Base-by-base conservation (phyloP, 1,284 basidiomycete species). In the Cryptococcus sp. region DNA sequence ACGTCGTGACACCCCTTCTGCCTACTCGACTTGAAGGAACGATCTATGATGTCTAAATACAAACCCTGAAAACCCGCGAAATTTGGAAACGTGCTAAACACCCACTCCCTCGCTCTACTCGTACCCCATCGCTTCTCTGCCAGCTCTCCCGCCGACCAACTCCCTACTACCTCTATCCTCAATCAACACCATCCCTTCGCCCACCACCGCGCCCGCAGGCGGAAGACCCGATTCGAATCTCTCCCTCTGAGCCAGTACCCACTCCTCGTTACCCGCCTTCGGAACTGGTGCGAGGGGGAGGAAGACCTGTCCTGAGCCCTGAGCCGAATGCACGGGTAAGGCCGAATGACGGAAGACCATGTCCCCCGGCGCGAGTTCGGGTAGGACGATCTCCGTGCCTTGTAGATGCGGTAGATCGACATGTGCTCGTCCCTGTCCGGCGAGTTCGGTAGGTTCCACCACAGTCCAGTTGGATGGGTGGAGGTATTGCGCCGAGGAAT, bases 141-240 rank as follows among this genome's bases (percentile, higher is more conserved):
- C 69, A 23, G 65, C 62, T 47, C 60, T 54, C 16, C 63, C 57
- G 38, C 53, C 66, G 45, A 71, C 66, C 55, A 52, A 23, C 11
- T 46, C 52, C 47, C 25, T 57, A 47, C 52, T 40, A 13, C 70
- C 66, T 22, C 53, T 57, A 22, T 58, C 58, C 62, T 77, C 73
- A 16, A 72, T 59, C 30, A 59, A 63, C 42, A 64, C 63, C 30
- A 64, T 38, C 19, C 62, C 67, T 23, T 62, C 60, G 16, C 35
- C 47, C 19, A 40, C 47, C 6, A 43, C 56, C 52, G 61, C 59
- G 13, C n/a, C 50, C 1, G 40, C 52, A 3, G 70, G 68, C 1
- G 75, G 73, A 7, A 73, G 47, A 25, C 75, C 75, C 17, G 60
- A 57, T 57, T 77, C 73, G 52, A 71, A 77, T 15, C 70, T 60